A percentile compares a stretch with the other conserved stretches of the same genome.
These are phyloP conservation scores for Tritrichomonas musculus DNA, from an alignment of 208 protist species.

Conservation along the genomic window DNA sequence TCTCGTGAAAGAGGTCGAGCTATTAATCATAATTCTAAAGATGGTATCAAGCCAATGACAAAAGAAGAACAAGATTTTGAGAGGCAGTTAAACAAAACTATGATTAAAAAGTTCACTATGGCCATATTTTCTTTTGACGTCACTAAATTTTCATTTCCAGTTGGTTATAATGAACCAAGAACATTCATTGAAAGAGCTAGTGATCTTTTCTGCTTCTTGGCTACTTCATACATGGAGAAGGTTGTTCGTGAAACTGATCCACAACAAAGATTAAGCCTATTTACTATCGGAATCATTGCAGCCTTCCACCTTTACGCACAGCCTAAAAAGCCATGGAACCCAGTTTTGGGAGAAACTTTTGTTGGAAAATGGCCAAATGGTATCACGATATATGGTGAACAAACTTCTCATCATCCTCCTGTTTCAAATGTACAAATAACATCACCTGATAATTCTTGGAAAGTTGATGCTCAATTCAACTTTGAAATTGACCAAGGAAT, in stretches of 20 bases:
- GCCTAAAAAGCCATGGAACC: slow-evolving; percentile 40
- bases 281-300: slow-evolving; percentile 25
- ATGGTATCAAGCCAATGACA: neutral
- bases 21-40: neutral
- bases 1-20: neutral
- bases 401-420: slow-evolving; percentile 40
- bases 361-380: neutral
- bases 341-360: slow-evolving; percentile 34
- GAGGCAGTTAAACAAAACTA: neutral
- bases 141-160: neutral
- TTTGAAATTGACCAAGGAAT: neutral
- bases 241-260: neutral
- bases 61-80: slow-evolving; percentile 25
- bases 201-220: slow-evolving; percentile 31
- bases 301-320: slow-evolving; percentile 33
- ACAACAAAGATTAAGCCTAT: neutral
- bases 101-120: slow-evolving; percentile 22
- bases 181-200: slow-evolving; percentile 35
- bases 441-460: neutral
- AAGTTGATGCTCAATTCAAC: neutral
- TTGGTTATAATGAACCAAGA: slow-evolving; percentile 33
- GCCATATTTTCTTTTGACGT: neutral
- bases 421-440: slow-evolving; percentile 35
- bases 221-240: slow-evolving; percentile 12
- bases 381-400: slow-evolving; percentile 32